phyloP scores from a whole-genome alignment of 2,329 filamentous ascomycete genomes.

The Sporothrix schenckii region DNA sequence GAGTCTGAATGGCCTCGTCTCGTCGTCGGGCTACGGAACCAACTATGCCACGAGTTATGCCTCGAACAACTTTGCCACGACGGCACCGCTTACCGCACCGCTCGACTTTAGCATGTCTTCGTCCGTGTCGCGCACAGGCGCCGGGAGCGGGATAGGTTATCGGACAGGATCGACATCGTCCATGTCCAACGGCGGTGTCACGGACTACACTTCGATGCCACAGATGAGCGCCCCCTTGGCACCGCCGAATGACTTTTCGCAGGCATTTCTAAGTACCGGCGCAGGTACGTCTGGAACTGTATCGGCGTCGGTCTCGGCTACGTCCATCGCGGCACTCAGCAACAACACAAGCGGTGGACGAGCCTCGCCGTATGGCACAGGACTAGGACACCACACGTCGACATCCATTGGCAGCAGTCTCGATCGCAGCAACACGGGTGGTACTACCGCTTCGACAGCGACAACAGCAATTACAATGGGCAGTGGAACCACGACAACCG shows the following conservation, averaged over 20 bases:
- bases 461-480: constrained; percentile 41
- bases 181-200: constrained; percentile 47
- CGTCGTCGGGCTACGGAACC: constrained; percentile 39
- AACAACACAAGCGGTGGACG: constrained; percentile 39
- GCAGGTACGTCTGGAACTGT: constrained; percentile 38
- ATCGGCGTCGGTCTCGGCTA: constrained; percentile 30
- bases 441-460: constrained; percentile 31
- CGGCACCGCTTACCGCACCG: constrained; percentile 58
- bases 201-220: constrained; percentile 54
- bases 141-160: constrained; percentile 34
- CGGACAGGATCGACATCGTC: constrained; percentile 38
- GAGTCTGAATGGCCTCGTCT: constrained; percentile 39
- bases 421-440: constrained; percentile 32
- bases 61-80: constrained; percentile 49
- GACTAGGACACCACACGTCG: constrained; percentile 33
- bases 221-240: constrained; percentile 60
- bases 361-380: constrained; percentile 51
- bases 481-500: background rate
- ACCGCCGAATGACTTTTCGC: constrained; percentile 56
- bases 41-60: constrained; percentile 47
- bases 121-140: constrained; percentile 42
- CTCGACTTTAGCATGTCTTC: constrained; percentile 56
- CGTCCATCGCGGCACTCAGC: constrained; percentile 29
- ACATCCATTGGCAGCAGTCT: constrained; percentile 37
- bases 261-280: constrained; percentile 48